phyloP scores from a whole-genome alignment of 108 stramenopile genomes.

The Cyclotella kingstonii region DNA sequence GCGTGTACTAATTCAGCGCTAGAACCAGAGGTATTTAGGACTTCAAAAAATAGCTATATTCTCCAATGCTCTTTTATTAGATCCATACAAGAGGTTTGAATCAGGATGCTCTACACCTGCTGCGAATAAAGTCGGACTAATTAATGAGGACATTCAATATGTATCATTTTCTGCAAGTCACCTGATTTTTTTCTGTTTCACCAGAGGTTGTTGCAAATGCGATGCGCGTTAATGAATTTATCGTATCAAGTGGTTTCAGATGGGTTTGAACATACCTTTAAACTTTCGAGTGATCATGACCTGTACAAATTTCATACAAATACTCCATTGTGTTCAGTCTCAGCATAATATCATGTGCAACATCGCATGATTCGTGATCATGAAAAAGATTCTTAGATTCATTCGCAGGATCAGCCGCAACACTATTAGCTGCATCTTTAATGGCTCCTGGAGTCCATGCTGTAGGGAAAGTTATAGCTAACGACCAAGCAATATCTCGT shows the following conservation, averaged over 20 bases:
- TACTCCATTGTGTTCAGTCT: conserved; percentile 70
- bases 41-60: conserved; percentile 34
- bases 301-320: conserved; percentile 55
- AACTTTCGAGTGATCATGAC: neutral
- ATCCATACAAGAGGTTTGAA: conserved; percentile 13
- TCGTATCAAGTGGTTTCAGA: conserved; percentile 56
- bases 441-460: conserved; percentile 52
- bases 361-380: conserved; percentile 45
- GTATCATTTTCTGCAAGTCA: conserved; percentile 12
- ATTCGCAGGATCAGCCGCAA: conserved; percentile 66
- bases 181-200: conserved; percentile 5
- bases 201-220: conserved; percentile 39
- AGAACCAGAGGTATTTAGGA: conserved; percentile 19
- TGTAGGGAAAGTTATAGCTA: conserved; percentile 79
- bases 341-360: conserved; percentile 71
- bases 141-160: conserved; percentile 72
- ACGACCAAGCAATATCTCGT: conserved; percentile 58
- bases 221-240: conserved; percentile 69
- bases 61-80: conserved; percentile 23
- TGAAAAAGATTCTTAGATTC: conserved; percentile 63
- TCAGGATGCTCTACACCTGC: neutral
- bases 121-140: conserved; percentile 33
- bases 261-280: conserved; percentile 40
- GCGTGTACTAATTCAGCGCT: conserved; percentile 11
- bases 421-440: conserved; percentile 67